These are phyloP conservation scores for Aschersonia sp. DNA, from an alignment of 2,329 filamentous ascomycete species.

Conservation along the genomic window DNA sequence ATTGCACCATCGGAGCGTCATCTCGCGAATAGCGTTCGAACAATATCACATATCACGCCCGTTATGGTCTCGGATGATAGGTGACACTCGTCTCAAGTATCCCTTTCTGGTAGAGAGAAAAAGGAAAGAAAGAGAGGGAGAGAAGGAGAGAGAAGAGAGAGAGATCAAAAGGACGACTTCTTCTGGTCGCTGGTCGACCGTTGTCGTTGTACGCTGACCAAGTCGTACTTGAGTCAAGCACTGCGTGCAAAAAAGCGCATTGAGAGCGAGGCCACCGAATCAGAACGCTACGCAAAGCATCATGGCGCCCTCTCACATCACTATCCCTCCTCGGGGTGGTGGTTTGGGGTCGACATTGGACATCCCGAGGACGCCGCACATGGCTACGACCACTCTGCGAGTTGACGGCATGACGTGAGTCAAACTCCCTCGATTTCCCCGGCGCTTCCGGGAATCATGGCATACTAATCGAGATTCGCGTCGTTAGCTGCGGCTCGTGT, in stretches of 20 bases:
- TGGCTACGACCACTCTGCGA: constrained; percentile 82
- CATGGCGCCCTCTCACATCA: constrained; percentile 38
- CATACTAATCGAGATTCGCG: neutral
- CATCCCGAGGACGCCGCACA: constrained; percentile 34
- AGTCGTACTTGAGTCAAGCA: neutral
- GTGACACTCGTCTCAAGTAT: neutral
- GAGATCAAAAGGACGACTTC: too few species aligned
- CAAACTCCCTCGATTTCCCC: constrained; percentile 12
- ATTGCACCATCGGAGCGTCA: constrained; percentile 3
- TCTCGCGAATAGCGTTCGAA: neutral
- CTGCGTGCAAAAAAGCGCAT: neutral
- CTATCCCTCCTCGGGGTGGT: constrained; percentile 27
- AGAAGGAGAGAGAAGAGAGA: too few species aligned
- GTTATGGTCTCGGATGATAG: neutral
- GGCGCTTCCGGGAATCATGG: neutral
- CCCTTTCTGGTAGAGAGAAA: too few species aligned
- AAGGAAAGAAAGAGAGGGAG: too few species aligned
- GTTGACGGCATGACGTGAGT: constrained; percentile 76
- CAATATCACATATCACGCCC: neutral
- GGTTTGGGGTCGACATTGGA: constrained; percentile 9
- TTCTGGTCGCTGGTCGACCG: neutral
- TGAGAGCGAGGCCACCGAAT: neutral
- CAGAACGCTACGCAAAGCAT: neutral
- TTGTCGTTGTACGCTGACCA: neutral
- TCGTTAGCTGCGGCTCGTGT: constrained; percentile 67